Evolutionary conservation across 805 yeast species (phyloP).

Genomic region (Myxozyma mucilagina): DNA sequence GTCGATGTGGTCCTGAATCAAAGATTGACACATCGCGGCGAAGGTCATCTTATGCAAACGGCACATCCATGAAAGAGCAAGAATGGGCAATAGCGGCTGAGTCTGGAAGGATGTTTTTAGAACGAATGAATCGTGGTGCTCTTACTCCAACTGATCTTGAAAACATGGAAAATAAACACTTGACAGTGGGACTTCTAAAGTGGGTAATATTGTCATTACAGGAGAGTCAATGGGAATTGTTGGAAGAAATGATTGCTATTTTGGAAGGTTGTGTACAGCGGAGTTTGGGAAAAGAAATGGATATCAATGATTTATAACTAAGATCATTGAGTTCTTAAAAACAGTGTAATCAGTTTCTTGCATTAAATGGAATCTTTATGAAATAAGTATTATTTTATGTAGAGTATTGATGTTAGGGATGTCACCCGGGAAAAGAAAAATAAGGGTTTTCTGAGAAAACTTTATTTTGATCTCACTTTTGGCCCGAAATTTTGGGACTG

Average conservation of each 20-base stretch:
- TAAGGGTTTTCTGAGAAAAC: too few species aligned
- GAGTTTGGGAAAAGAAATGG: conserved; percentile 25
- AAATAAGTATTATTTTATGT: too few species aligned
- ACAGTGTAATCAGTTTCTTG: too few species aligned
- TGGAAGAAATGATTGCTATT: conserved; percentile 25
- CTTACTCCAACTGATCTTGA: conserved; percentile 32
- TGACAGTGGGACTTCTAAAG: conserved; percentile 56
- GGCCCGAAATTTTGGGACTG: too few species aligned
- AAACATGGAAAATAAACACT: conserved; percentile 46
- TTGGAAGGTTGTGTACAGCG: conserved; percentile 29
- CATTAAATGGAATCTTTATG: too few species aligned
- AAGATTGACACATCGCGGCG: conserved; percentile 13
- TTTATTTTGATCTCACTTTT: too few species aligned
- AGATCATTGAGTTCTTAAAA: too few species aligned
- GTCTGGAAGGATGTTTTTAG: conserved; percentile 45
- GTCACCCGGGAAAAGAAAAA: too few species aligned
- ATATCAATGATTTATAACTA: neutral
- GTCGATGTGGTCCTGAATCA: conserved; percentile 39
- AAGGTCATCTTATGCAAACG: neutral
- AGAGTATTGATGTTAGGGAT: too few species aligned
- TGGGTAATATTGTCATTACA: conserved; percentile 36
- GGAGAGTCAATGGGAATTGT: conserved; percentile 36
- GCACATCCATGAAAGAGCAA: conserved; percentile 6
- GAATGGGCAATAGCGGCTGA: conserved; percentile 31
- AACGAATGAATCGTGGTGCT: conserved; percentile 48